Evolutionary conservation across 495 filamentous ascomycete species (phyloP), one percentile per base, ranked within the genome.

Genomic region (Cercophora newfieldiana): DNA sequence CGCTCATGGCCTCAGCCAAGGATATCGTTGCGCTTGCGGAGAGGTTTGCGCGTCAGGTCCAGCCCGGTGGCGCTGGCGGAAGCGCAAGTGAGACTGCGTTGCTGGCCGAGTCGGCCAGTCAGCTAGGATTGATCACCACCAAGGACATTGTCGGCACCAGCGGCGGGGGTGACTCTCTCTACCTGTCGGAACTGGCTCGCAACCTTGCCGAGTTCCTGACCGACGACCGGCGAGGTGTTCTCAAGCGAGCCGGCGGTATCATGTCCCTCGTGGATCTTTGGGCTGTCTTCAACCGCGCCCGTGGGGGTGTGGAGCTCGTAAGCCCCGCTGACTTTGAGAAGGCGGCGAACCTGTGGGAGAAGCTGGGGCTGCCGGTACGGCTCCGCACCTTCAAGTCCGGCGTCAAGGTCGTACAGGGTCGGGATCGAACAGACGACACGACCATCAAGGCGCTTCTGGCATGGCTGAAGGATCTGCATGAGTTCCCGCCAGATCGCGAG

Each of bases 211-310:
- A 99, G 77, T 97, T 96, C 72, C 80, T 98, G 7, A 96, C 93
- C 0, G 94, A 98, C 75, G 95, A 99, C 74, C 80, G 88, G 2
- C 85, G 89, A 54, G 93, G 93, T 0, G 83, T 98, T 12, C 77
- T 99, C 24, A 86, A 84, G 61, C 88, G 84, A 61, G 93, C 96
- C 71, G 96, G 95, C 10, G 95, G 95, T 0, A 96, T 98, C 68
- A 92, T 98, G 76, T 96, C 88, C 61, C 84, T 99, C 7, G 94
- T 98, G 22, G 95, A 99, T 72, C 83, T 98, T 1, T 99, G 95
- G 95, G 93, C 95, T 7, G 85, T 97, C 31, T 97, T 97, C 81
- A 99, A 99, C 71, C 90, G 95, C n/a, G 92, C 92, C 24, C 85
- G 96, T 48, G 93, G 92, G 60, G 95, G 95, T 8, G 93, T 99